phyloP scores from a whole-genome alignment of 2,329 filamentous ascomycete genomes.

The Pestalotiopsis fici region DNA sequence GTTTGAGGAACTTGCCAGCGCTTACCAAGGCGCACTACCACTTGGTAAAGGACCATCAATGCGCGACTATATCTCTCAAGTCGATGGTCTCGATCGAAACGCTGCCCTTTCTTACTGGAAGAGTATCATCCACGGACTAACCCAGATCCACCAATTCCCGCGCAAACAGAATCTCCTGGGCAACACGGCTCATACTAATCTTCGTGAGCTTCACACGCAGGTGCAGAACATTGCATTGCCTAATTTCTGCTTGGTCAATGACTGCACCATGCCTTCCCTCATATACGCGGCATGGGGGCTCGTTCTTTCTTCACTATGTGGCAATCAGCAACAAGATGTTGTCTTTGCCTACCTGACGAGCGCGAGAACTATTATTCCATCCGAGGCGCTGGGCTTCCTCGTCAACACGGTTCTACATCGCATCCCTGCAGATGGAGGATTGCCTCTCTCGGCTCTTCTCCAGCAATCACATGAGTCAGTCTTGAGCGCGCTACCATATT shows the following conservation, averaged over 20 bases:
- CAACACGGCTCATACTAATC: background rate
- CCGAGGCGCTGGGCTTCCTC: constrained; percentile 10
- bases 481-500: constrained; percentile 4
- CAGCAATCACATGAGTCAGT: constrained; percentile 1
- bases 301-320: background rate
- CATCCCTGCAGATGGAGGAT: background rate
- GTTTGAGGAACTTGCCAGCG: constrained; percentile 10
- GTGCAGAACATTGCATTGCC: background rate
- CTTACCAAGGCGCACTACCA: background rate
- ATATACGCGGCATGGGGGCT: constrained; percentile 10
- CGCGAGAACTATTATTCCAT: constrained; percentile 4
- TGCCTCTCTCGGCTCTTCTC: background rate
- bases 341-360: constrained; percentile 11
- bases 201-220: constrained; percentile 5
- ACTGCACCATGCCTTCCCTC: constrained; percentile 4
- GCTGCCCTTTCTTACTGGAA: constrained; percentile 1
- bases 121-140: background rate
- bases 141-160: background rate
- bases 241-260: constrained; percentile 6
- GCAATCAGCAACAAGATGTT: background rate
- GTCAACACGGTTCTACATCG: constrained; percentile 12
- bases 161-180: background rate
- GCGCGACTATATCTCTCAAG: background rate
- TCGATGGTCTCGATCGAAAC: constrained; percentile 1
- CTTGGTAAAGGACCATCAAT: constrained; percentile 4